Base-by-base conservation (phyloP, 106 monocot species). In the Apostasia shenzhenica region DNA sequence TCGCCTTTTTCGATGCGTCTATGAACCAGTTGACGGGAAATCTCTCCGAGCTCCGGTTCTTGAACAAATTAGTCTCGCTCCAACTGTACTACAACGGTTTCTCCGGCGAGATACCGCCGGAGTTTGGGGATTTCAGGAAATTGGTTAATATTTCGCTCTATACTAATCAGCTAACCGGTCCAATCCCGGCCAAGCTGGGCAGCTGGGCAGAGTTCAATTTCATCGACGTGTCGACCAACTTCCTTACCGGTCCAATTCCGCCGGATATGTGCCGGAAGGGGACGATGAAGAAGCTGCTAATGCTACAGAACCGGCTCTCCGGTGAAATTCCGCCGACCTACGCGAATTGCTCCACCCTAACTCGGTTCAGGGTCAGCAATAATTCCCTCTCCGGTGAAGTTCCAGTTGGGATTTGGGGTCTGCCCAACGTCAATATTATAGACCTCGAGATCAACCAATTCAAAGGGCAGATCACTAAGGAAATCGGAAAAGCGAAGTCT, bases 181-280 rank as follows among this genome's bases (percentile, higher is more conserved):
- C 67, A 40, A 75, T 97, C 40, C 95, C 95, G 12, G 38, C 47
- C 59, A 72, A 66, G 46, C 74, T 97, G 1, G 92, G 95, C 37
- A 97, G 92, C 76, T 85, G 77, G 82, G 46, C 92, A 38, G 72
- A 84, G 54, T 89, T 97, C 71, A 57, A 87, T 54, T 85, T 79
- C 74, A 86, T 94, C 68, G 92, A 97, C 51, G 95, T 92, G 46
- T 97, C 95, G 43, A 85, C 89, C 5, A 97, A 97, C 57, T 61
- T 45, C 44, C 64, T 97, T 52, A 78, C 84, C 2, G 95, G 95
- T 0, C 50, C 49, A 70, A 95, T 95, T 39, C 95, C 95, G 59
- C 86, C 95, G 10, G 74, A 82, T 65, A 95, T 95, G 95, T 95
- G 95, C 79, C 72, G 64, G 67, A 74, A 44, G 63, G 86, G 91